Base-by-base conservation (phyloP, 495 filamentous ascomycete genomes). In the Apiosordaria backusii region DNA sequence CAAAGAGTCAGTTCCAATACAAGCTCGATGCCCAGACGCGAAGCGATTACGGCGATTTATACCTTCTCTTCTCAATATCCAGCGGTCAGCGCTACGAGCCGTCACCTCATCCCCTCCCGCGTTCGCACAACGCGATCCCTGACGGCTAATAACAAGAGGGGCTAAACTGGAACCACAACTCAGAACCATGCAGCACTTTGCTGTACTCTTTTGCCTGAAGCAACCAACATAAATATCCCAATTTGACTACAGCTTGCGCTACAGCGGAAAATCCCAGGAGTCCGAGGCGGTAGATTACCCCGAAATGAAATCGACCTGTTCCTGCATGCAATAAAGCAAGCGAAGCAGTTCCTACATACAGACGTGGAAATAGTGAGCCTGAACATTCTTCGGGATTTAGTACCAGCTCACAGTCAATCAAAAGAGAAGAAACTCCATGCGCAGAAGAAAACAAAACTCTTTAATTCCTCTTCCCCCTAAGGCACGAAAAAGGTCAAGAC, bases 101-200 rank as follows among this genome's bases (percentile, higher is more conserved):
- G 22, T 22, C 52, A 55, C 52, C 52, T 55, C 52, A 55, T 55
- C 7, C 21, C 52, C 18, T 22, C 4, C 52, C n/a, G n/a, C 19
- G 18, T 22, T 23, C 13, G 22, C 22, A 23, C 52, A 6, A 19
- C n/a, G 18, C 9, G 18, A 5, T 19, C 4, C 18, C 10, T 6
- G 21, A 21, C 22, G 52, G 52, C 52, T 16, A 53, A 21, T 53
- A 3, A 4, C 27, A 29, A 29, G 27, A 29, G 50, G 50, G 50
- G 50, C 50, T 55, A 55, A 55, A 21, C 52, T 19, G 52, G 52
- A 55, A 55, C 22, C 52, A 23, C 52, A 21, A 55, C n/a, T n/a
- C 13, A 55, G 35, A 45, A 45, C 35, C 35, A 7, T 45, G 35
- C 35, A 45, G 35, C 10, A 2, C 3, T 18, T 9, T 13, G 35